Evolutionary conservation across 805 yeast genomes (phyloP), one percentile per base, ranked within the genome.

Genomic region (Kuraishia capsulata): DNA sequence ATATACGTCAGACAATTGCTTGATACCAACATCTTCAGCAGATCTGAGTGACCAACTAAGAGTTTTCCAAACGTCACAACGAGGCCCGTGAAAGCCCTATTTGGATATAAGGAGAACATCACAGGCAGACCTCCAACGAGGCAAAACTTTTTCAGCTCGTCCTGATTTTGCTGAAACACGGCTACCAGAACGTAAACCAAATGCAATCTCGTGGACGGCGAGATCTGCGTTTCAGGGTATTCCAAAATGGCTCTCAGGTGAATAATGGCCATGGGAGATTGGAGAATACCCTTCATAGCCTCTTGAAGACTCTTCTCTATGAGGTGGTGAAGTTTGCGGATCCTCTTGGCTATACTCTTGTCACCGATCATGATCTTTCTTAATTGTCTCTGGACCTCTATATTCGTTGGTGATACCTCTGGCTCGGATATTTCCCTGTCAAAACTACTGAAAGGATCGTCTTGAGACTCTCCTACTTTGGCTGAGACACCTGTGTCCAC

Each of bases 1-100:
- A 68, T 51, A 3, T 65, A 58, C 21, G 61, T 53, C 23, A 68
- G 46, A 0, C 74, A 73, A 9, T 72, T 72, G 39, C 67, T 56
- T 0, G 71, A 59, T 14, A 68, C 61, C 43, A 68, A 62, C 69
- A 66, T 64, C 9, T 66, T 56, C 9, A 67, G 46, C 1, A 69
- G 67, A 30, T 48, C 50, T 14, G 37, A 20, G 13, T 20, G 17
- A 2, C 20, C 13, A 19, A 38, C 29, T 11, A 43, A 25, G 10
- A 11, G 13, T 5, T 29, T 21, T 13, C 40, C 39, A 25, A 43
- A 38, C 30, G 24, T 29, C 3, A 30, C 42, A 19, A 38, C 43
- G 26, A 30, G 24, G 25, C 21, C 23, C 16, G 26, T 31, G n/a
- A 34, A 39, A 13, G 30, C 17, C 13, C 18, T 6, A 8, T 25